These are phyloP conservation scores for Chalaropsis thielavioides DNA, from an alignment of 2,329 filamentous ascomycete genomes.

Conservation along the genomic window DNA sequence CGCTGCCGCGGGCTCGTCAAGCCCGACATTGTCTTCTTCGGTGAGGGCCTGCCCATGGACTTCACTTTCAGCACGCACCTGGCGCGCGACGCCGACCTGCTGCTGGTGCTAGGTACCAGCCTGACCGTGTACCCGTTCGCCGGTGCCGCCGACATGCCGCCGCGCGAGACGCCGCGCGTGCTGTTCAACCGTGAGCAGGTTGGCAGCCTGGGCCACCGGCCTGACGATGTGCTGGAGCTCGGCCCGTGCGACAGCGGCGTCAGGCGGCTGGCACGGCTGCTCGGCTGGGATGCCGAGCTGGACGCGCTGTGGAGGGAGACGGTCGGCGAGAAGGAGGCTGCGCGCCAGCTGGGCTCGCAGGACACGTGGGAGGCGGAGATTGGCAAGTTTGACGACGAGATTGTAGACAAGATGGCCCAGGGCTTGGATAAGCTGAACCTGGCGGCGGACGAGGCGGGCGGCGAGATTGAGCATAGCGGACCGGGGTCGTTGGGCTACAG, in stretches of 20 bases:
- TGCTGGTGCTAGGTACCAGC: conserved; percentile 80
- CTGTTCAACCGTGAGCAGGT: conserved; percentile 80
- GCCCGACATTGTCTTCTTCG: conserved; percentile 91
- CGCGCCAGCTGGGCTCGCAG: conserved; percentile 29
- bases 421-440: conserved; percentile 27
- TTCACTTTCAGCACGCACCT: conserved; percentile 33
- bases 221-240: conserved; percentile 73
- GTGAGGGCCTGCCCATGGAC: conserved; percentile 44
- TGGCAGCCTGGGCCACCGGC: conserved; percentile 57
- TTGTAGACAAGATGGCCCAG: conserved; percentile 29
- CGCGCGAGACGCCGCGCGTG: conserved; percentile 53
- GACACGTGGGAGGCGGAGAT: conserved; percentile 24
- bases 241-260: conserved; percentile 76
- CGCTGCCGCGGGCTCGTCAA: conserved; percentile 70
- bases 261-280: conserved; percentile 57
- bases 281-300: conserved; percentile 78
- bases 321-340: conserved; percentile 46
- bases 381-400: conserved; percentile 29
- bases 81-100: conserved; percentile 49
- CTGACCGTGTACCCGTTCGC: conserved; percentile 82
- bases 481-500: conserved; percentile 8
- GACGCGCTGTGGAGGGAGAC: conserved; percentile 58
- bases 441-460: conserved; percentile 19
- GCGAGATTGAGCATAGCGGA: neutral
- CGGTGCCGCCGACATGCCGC: conserved; percentile 52